Evolutionary conservation across 2,329 filamentous ascomycete species (phyloP).

Genomic region (Fusarium devonianum): DNA sequence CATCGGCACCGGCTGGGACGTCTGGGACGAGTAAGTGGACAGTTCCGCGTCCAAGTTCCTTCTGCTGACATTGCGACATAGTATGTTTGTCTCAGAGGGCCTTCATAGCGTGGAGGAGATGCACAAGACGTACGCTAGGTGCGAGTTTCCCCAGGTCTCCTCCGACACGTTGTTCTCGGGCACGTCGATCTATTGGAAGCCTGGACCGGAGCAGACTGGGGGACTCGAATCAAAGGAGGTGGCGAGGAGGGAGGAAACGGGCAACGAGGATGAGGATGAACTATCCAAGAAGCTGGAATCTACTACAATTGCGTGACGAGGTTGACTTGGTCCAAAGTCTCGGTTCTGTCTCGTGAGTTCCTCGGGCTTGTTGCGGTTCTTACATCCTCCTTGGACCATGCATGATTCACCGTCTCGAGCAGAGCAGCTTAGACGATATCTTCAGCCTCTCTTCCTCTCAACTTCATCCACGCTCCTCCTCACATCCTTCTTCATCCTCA

Average conservation of each 20-base stretch:
- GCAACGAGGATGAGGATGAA: conserved; percentile 2
- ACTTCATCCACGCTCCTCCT: not conserved
- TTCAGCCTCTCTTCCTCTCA: not conserved
- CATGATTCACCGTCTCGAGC: not conserved
- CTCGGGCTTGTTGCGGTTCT: too few relatives aligned
- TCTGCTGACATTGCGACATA: conserved; percentile 11
- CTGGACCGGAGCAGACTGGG: not conserved
- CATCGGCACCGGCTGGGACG: conserved; percentile 62
- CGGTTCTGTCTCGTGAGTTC: too few relatives aligned
- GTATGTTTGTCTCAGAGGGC: conserved; percentile 19
- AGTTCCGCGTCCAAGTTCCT: not conserved
- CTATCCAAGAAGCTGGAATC: conserved; percentile 29
- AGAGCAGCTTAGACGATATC: not conserved
- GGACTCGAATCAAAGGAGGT: not conserved
- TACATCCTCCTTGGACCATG: not conserved
- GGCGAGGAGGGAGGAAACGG: not conserved
- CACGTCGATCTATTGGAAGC: conserved; percentile 41
- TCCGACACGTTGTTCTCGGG: conserved; percentile 35
- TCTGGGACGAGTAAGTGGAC: conserved; percentile 58
- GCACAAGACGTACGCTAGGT: conserved; percentile 28
- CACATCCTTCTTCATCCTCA: not conserved
- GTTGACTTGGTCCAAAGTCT: too few relatives aligned
- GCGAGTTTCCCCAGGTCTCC: conserved; percentile 35
- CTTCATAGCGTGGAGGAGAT: conserved; percentile 36
- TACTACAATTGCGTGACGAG: conserved; percentile 25